Evolutionary conservation across 2,329 filamentous ascomycete genomes (phyloP), one percentile per base, ranked within the genome.

Genomic region (Paecilomyces sp.): DNA sequence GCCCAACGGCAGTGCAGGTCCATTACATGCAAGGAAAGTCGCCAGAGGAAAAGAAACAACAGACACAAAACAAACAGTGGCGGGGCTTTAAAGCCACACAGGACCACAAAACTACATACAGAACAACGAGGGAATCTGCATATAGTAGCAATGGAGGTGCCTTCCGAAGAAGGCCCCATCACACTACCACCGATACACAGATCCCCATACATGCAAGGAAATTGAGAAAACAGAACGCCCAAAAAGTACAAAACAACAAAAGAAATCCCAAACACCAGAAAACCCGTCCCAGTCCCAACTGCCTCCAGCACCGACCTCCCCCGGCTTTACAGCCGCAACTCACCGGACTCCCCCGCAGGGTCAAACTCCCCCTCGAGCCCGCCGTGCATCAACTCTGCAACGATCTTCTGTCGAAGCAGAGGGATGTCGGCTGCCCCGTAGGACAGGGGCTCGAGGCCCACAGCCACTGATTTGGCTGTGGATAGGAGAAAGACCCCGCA

Each of bases 401-500:
- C 77, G 54, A 81, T 80, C 62, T 79, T 75, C 62, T 65, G 68
- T 54, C 79, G 73, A 62, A 81, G 70, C 18, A 73, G 60, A 9
- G 66, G 64, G 41, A 79, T 79, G 58, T 80, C 72, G 4, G 57
- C 58, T 4, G 77, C 70, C 12, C 71, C 70, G 62, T 79, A 79
- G 2, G 70, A 71, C 57, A 75, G 71, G 2, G 77, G 77, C 56
- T 79, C 76, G 30, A 79, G 66, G 15, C 74, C 75, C 30, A 80
- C 65, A 56, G 76, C 73, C 56, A 80, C 71, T 59, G 79, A 74
- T 62, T 80, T 80, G 55, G 79, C 79, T 3, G 75, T 80, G 9
- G 78, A 79, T 22, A 80, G 68, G 22, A 79, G 71, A 62, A 81
- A 81, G 2, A 80, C 79, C n/a, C 79, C 79, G 60, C 79, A 81